Evolutionary conservation across 2,329 filamentous ascomycete species (phyloP).

Genomic region (Venturia pyrina): DNA sequence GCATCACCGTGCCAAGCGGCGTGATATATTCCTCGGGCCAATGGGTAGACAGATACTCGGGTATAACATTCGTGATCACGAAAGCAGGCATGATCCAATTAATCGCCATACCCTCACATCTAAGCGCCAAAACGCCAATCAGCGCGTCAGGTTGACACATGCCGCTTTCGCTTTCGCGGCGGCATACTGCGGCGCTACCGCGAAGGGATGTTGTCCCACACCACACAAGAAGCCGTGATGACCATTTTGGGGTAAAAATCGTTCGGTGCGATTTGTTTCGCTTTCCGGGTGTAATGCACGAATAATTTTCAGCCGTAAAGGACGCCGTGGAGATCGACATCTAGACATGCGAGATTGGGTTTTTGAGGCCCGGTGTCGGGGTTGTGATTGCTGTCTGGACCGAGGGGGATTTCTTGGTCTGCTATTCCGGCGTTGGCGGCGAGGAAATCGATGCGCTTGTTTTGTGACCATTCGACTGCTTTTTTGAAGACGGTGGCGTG

Average conservation of each 20-base stretch:
- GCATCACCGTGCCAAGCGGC: conserved; percentile 25
- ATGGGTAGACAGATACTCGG: conserved; percentile 18
- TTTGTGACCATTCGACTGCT: background rate
- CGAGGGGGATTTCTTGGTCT: background rate
- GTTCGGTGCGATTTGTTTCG: background rate
- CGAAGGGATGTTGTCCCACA: background rate
- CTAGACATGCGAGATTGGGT: conserved; percentile 1
- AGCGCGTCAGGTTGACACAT: conserved; percentile 24
- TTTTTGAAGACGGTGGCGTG: background rate
- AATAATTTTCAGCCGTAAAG: background rate
- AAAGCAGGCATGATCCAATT: conserved; percentile 28
- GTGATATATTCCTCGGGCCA: conserved; percentile 27
- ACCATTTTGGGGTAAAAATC: conserved; percentile 1
- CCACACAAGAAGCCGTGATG: conserved; percentile 1
- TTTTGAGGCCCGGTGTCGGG: background rate
- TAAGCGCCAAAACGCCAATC: background rate
- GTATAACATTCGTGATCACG: conserved; percentile 25
- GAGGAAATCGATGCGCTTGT: conserved; percentile 6
- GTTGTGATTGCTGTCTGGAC: background rate
- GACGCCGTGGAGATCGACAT: background rate
- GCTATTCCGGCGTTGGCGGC: conserved; percentile 7
- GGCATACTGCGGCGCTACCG: conserved; percentile 8
- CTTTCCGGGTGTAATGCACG: background rate
- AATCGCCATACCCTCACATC: conserved; percentile 23
- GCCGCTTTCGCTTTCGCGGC: conserved; percentile 19